These are phyloP conservation scores for Candida glucosophila DNA, from an alignment of 1,139 yeast species.

Conservation along the genomic window DNA sequence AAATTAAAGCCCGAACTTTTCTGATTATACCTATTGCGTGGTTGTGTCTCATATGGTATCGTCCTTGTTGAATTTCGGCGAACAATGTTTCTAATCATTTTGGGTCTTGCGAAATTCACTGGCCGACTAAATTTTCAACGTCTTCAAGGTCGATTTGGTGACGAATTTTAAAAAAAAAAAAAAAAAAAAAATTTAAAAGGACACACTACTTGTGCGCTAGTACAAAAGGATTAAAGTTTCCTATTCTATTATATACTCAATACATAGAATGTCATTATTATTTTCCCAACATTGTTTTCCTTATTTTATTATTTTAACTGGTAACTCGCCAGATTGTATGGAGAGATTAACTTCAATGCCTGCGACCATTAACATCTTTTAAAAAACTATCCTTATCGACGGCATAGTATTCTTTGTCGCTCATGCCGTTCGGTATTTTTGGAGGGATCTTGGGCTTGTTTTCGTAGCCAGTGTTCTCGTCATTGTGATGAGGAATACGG, in stretches of 20 bases:
- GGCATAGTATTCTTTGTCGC: conserved; percentile 39
- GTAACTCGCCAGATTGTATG: too few relatives aligned
- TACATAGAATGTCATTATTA: too few relatives aligned
- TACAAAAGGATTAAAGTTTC: too few relatives aligned
- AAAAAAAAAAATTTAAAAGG: too few relatives aligned
- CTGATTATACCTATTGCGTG: conserved; percentile 30
- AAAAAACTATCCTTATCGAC: conserved; percentile 34
- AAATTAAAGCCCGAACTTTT: conserved; percentile 34
- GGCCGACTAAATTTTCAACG: conserved; percentile 2
- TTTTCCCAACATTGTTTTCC: too few relatives aligned
- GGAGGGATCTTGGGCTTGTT: conserved; percentile 43
- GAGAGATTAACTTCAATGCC: too few relatives aligned
- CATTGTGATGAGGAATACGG: conserved; percentile 14
- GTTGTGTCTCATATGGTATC: conserved; percentile 28
- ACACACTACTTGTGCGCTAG: too few relatives aligned
- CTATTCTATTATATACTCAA: too few relatives aligned
- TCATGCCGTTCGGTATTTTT: conserved; percentile 44
- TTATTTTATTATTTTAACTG: too few relatives aligned
- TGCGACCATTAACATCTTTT: conserved; percentile 34
- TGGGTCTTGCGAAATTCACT: too few relatives aligned
- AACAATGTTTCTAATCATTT: conserved; percentile 6
- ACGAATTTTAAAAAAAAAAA: background rate
- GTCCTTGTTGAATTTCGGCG: conserved; percentile 9
- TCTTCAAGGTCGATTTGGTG: conserved; percentile 1
- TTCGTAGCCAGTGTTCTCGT: conserved; percentile 18